Evolutionary conservation across 2,329 filamentous ascomycete species (phyloP), one percentile per base, ranked within the genome.

Genomic region (Fusarium succisae): DNA sequence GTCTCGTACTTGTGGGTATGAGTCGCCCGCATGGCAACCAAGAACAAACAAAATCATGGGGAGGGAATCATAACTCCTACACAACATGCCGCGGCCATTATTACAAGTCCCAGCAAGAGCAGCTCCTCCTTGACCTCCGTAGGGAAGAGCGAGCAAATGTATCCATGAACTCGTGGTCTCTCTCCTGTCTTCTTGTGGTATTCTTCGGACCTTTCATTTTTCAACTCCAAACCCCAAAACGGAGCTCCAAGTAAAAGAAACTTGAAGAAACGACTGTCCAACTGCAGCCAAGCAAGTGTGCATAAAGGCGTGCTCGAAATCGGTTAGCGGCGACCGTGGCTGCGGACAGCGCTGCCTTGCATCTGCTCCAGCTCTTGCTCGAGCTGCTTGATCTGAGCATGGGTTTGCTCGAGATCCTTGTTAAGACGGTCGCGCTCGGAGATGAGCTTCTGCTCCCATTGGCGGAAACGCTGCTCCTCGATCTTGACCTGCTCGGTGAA

Each of bases 401-500:
- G 97, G 78, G 96, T 98, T 85, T 94, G 93, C 88, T 99, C 96
- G 84, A 99, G 91, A 82, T 99, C 96, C 91, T 99, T 99, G 92
- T 99, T 99, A 87, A 99, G 91, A 79, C 96, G 94, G 85, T 99
- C 97, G 85, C 96, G 93, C 91, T 99, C 96, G 74, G 94, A 92
- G 81, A 99, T 99, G 84, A 99, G 94, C 91, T 98, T 98, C 91
- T 99, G 96, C 88, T 99, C 96, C 96, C 96, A 99, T 87, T 97
- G 93, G 85, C 97, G 92, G 92, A 99, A 99, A 77, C 96, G 92
- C 88, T 98, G 95, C 87, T 99, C 96, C 89, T 99, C 97, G 81
- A 99, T 94, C 94, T 99, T 99, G 88, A 99, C 96, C 86, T 99
- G 96, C 88, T 99, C 96, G 79, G 96, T 99, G 87, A 99, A 99